phyloP scores from a whole-genome alignment of 2,329 filamentous ascomycete species.

The Ceratocystis albifundus region DNA sequence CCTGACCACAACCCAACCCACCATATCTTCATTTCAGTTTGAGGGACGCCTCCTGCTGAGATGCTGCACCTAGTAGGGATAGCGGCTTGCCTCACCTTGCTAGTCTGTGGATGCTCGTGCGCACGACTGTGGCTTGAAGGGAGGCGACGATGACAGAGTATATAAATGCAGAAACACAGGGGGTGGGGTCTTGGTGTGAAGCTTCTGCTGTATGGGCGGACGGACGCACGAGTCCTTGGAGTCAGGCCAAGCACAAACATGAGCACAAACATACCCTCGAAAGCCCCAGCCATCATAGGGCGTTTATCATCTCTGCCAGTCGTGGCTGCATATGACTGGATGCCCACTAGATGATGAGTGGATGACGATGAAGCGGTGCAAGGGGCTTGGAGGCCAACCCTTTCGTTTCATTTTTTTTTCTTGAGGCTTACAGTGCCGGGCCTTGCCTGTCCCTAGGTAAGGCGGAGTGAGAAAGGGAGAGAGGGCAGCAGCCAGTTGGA shows the following conservation, averaged over 20 bases:
- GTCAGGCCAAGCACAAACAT: too few species aligned
- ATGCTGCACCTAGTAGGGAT: too few species aligned
- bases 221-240: background rate
- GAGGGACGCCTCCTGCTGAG: background rate
- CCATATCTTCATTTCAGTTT: too few species aligned
- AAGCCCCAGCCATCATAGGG: too few species aligned
- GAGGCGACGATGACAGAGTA: background rate
- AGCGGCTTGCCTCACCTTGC: background rate
- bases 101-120: background rate
- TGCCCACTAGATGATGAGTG: too few species aligned
- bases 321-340: too few species aligned
- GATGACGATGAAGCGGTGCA: background rate
- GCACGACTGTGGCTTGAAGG: background rate
- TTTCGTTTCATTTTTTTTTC: conserved; percentile 11
- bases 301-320: too few species aligned
- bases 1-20: too few species aligned
- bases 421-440: background rate
- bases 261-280: too few species aligned
- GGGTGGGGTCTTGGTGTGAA: background rate
- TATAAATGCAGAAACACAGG: background rate
- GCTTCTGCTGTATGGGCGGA: background rate
- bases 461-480: background rate
- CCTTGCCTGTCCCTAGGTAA: background rate
- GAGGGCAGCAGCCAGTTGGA: background rate
- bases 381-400: background rate